Base-by-base conservation (phyloP, 306 rosid species). In the Rosa chinensis region DNA sequence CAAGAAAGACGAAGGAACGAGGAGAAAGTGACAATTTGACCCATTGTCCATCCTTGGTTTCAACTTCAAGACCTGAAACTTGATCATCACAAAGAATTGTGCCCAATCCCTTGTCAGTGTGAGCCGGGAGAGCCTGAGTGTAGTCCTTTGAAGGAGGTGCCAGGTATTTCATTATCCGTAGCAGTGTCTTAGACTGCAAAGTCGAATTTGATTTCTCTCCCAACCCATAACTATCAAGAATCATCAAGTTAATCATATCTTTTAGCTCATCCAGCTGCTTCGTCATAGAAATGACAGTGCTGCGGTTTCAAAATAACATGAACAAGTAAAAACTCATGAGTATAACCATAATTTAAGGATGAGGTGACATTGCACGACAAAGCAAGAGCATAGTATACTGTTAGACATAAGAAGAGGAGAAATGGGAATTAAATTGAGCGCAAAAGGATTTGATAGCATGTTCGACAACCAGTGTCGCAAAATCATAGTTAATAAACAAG, bases 1-100 rank as follows among this genome's bases (percentile, higher is more conserved):
- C 76, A 4, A 81, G 0, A 55, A 66, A 66, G 50, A 81, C 42
- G 43, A 35, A 81, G 75, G 63, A 72, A 12, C 45, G 16, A 40
- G 84, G 79, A 53, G 80, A 81, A 1, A 20, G 49, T 28, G 50
- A 43, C 28, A 74, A 56, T 4, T 75, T 66, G 49, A 75, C 16
- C 84, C 84, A 75, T n/a, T 68, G 75, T 16, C 79, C 79, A 68
- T 75, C 84, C 72, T 68, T 75, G 40, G 80, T 75, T 68, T 81
- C 73, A 58, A 70, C 42, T 70, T 76, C 81, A 56, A 81, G 40
- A 9, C 80, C 80, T 13, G 59, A 28, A 58, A 81, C 61, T 53
- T 75, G 71, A 66, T 81, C 79, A 4, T 81, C 79, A 44, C 75
- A 75, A 11, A 66, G 64, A 55, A 81, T 74, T 55, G 80, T 56